Evolutionary conservation across 2,329 filamentous ascomycete genomes (phyloP), one percentile per base, ranked within the genome.

Genomic region (Gyromitra esculenta): DNA sequence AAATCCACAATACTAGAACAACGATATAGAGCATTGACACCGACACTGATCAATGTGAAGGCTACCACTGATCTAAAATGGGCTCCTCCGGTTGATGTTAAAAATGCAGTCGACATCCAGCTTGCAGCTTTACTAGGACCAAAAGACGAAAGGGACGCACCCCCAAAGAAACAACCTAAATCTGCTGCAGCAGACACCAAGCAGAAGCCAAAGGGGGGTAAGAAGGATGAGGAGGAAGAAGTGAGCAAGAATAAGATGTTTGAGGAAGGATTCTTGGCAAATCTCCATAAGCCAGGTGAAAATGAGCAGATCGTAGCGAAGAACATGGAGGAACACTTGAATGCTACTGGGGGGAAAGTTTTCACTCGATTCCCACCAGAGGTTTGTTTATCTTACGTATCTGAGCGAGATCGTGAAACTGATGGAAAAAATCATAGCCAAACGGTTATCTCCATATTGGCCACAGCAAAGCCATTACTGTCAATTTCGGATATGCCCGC

Each of bases 391-490:
- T 43, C 60, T 18, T 37, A 18, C 21, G 18, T 50, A 21, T 15
- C 21, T 21, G n/a, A 13, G 31, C 37, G 5, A 7, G n/a, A 18
- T 0, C 39, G 25, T 31, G 31, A 39, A 41, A 15, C 45, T 60
- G 8, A 59, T 31, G 13, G 25, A 57, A 5, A 9, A 5, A 9
- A 6, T 21, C n/a, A 25, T 57, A 79, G 84, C 96, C 96, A 62
- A 98, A 98, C 83, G 96, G 95, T 70, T 97, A 91, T 83, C 88
- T 97, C 8, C 94, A 97, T 82, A 92, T 98, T 80, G 95, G 95
- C 21, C 96, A 98, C 83, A 92, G 92, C 79, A 98, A 98, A 85
- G 95, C 96, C 25, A 97, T 98, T 83, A 91, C 93, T 0, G 90
- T 98, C 83, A 97, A 98, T 85, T 98, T 98, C 84, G 95, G 95